A percentile compares a stretch with the other conserved stretches of the same genome.
Conservation (phyloP, 495 filamentous ascomycete species). For the Lophiostoma macrostomum region DNA sequence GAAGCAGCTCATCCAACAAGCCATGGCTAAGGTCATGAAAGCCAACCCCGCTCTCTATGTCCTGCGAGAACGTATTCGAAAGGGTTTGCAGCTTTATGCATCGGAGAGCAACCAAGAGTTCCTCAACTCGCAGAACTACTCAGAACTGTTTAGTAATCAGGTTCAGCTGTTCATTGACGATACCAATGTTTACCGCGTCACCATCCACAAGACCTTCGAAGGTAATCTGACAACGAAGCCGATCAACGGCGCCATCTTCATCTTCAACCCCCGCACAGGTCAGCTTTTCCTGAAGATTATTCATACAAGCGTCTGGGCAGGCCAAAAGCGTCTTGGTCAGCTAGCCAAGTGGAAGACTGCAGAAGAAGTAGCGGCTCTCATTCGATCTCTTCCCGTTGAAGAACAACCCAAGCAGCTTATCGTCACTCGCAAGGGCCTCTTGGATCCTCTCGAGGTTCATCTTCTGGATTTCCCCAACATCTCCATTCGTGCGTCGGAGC, state of each 20-base stretch:
- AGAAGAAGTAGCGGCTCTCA: slow-evolving; percentile 98
- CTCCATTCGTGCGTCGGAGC: slow-evolving; percentile 94
- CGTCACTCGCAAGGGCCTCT: slow-evolving; percentile 92
- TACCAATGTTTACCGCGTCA: slow-evolving; percentile 99
- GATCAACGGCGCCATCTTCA: slow-evolving; percentile 99
- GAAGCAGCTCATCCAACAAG: slow-evolving; percentile 94
- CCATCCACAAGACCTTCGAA: slow-evolving; percentile 99
- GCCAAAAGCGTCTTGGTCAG: slow-evolving; percentile 98
- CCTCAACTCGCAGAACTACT: slow-evolving; percentile 99
- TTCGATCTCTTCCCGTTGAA: slow-evolving; percentile 94
- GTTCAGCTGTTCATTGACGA: slow-evolving; percentile 99
- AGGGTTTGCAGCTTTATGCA: slow-evolving; percentile 96
- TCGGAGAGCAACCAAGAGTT: slow-evolving; percentile 99
- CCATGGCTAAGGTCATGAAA: slow-evolving; percentile 99
- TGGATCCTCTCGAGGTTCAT: slow-evolving; percentile 97
- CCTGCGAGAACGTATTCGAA: slow-evolving; percentile 93
- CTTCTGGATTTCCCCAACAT: slow-evolving; percentile 99
- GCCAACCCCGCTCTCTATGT: slow-evolving; percentile 97
- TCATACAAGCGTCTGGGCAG: slow-evolving; percentile 98
- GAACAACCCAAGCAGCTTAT: slow-evolving; percentile 99
- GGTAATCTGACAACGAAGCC: slow-evolving; percentile 99
- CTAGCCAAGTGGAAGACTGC: slow-evolving; percentile 99
- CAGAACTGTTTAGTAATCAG: slow-evolving; percentile 97
- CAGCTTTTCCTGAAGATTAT: slow-evolving; percentile 99
- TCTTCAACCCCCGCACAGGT: slow-evolving; percentile 97